These are phyloP conservation scores for Komagataella populi DNA, from an alignment of 805 yeast species.

Conservation along the genomic window DNA sequence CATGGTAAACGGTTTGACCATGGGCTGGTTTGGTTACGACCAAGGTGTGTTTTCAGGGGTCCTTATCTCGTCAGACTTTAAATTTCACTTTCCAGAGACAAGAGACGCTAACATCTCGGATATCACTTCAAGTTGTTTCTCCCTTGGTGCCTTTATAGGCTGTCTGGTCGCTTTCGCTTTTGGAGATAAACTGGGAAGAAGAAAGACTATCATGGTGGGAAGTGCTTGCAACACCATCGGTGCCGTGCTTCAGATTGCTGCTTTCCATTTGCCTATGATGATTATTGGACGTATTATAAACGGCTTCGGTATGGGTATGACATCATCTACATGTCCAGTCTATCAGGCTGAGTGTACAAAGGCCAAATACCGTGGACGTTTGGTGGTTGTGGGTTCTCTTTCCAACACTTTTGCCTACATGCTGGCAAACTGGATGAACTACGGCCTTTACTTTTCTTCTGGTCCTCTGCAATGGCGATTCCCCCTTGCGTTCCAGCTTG, in stretches of 20 bases:
- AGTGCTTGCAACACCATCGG: slow-evolving; percentile 50
- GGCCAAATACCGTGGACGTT: slow-evolving; percentile 60
- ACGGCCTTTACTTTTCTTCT: slow-evolving; percentile 38
- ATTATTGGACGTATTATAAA: slow-evolving; percentile 53
- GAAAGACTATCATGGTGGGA: slow-evolving; percentile 35
- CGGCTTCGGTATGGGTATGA: slow-evolving; percentile 60
- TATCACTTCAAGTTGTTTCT: slow-evolving; percentile 15
- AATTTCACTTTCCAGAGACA: slow-evolving; percentile 1
- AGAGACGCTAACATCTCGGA: slow-evolving; percentile 1
- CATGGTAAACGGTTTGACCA: slow-evolving; percentile 4
- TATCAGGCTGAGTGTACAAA: slow-evolving; percentile 57
- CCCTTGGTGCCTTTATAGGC: slow-evolving; percentile 47
- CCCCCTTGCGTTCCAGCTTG: slow-evolving; percentile 55
- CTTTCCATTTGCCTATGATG: slow-evolving; percentile 29
- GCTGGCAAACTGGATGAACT: slow-evolving; percentile 50
- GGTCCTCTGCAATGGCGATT: slow-evolving; percentile 46
- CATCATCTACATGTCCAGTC: slow-evolving; percentile 60
- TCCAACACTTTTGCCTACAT: slow-evolving; percentile 59
- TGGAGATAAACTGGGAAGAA: slow-evolving; percentile 45
- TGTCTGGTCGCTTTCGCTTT: slow-evolving; percentile 37
- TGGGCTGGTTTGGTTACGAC: slow-evolving; percentile 7
- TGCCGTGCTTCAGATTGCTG: slow-evolving; percentile 35
- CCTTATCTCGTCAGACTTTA: slow-evolving; percentile 7
- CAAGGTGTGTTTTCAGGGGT: slow-evolving; percentile 5
- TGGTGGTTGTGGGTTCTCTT: slow-evolving; percentile 40